Conservation (phyloP, 352 stramenopile species). For the Globisporangium recalcitrans region DNA sequence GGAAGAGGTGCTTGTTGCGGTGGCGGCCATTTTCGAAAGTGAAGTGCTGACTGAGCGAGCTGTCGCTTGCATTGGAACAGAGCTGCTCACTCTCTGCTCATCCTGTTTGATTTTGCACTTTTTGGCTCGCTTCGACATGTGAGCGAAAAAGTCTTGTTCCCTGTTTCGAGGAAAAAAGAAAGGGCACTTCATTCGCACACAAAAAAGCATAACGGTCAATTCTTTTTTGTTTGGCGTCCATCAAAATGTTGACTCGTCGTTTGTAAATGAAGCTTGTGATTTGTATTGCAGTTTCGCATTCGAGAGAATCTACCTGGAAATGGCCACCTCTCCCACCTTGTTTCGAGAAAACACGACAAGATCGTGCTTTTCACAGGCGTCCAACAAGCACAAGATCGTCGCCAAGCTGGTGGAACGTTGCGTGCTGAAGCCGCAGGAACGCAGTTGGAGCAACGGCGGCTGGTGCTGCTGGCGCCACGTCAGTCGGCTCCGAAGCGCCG, state of each 20-base stretch:
- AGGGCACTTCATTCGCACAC: not conserved
- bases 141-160: not conserved
- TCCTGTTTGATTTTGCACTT: not conserved
- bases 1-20: not conserved
- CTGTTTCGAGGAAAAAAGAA: not conserved
- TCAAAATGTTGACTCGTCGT: not conserved
- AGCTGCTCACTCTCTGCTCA: no score
- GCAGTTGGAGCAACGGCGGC: not conserved
- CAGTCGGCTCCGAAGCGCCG: not conserved
- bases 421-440: constrained; percentile 20
- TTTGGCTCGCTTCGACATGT: not conserved
- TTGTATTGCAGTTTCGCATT: not conserved
- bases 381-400: constrained; percentile 17
- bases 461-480: not conserved
- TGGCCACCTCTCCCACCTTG: not conserved
- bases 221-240: constrained; percentile 8
- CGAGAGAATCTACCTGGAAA: not conserved
- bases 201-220: constrained; percentile 11
- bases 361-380: not conserved
- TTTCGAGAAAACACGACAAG: not conserved
- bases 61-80: not conserved
- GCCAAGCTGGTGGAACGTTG: constrained; percentile 19
- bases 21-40: constrained; percentile 18
- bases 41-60: constrained; percentile 1
- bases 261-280: not conserved